These are phyloP conservation scores for Thalassiosira mediterranea DNA, from an alignment of 352 stramenopile species.

Conservation along the genomic window DNA sequence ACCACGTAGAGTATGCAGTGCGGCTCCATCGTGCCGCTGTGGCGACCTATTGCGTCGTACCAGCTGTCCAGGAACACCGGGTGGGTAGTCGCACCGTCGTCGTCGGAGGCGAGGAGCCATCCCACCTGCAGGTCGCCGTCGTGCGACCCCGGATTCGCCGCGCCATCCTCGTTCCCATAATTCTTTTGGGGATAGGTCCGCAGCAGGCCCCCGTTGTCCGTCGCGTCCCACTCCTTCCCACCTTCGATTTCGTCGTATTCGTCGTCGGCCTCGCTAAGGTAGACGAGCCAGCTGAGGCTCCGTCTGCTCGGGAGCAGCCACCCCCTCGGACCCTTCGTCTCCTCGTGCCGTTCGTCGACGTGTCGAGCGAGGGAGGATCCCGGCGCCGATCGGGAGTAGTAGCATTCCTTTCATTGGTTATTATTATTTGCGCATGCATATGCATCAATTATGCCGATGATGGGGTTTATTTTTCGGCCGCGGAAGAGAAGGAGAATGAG, in stretches of 20 bases:
- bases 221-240: slow-evolving; percentile 5
- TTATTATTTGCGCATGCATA: not conserved
- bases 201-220: slow-evolving; percentile 13
- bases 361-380: slow-evolving; percentile 18
- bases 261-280: slow-evolving; percentile 25
- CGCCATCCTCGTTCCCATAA: slow-evolving; percentile 2
- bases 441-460: too few relatives aligned
- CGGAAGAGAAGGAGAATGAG: too few relatives aligned
- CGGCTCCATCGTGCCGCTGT: slow-evolving; percentile 8
- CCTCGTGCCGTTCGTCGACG: slow-evolving; percentile 34
- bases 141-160: slow-evolving; percentile 5
- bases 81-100: not conserved
- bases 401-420: too few relatives aligned
- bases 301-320: slow-evolving; percentile 20
- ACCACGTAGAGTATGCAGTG: slow-evolving; percentile 37
- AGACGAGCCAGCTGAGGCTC: slow-evolving; percentile 28
- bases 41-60: slow-evolving; percentile 6
- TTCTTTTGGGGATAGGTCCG: slow-evolving; percentile 5
- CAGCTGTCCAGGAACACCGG: slow-evolving; percentile 39
- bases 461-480: too few relatives aligned
- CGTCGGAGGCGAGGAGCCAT: slow-evolving; percentile 24
- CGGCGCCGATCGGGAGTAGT: slow-evolving; percentile 44
- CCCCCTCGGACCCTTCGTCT: slow-evolving; percentile 32
- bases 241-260: slow-evolving; percentile 1
- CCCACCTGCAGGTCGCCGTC: slow-evolving; percentile 33